Conservation (phyloP, 805 yeast genomes). For the Starmerella sp. region DNA sequence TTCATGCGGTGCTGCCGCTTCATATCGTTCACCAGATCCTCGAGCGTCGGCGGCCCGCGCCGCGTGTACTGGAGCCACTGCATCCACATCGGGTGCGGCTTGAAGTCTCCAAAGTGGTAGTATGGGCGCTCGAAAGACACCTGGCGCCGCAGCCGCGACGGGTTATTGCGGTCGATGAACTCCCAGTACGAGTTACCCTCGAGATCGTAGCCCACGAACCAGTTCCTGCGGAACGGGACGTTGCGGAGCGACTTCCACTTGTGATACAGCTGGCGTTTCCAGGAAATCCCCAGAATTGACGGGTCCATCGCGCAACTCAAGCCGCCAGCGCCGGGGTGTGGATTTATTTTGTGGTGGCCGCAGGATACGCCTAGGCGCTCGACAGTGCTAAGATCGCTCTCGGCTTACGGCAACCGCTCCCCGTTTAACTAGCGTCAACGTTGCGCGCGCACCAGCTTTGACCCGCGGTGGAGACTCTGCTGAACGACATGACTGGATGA, state of each 20-base stretch:
- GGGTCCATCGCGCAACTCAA: conserved; percentile 1
- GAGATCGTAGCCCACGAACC: conserved; percentile 64
- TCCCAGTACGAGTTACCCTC: conserved; percentile 85
- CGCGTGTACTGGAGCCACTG: conserved; percentile 70
- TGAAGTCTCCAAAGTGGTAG: conserved; percentile 20
- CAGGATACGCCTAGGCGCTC: not conserved
- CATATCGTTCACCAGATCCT: conserved; percentile 51
- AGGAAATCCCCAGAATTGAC: conserved; percentile 11
- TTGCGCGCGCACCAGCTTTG: not conserved
- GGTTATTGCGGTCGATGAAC: conserved; percentile 42
- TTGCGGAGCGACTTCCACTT: conserved; percentile 50
- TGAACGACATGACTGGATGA: conserved; percentile 8
- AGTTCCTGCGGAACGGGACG: conserved; percentile 58
- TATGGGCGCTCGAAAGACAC: conserved; percentile 39
- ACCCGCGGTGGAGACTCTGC: not conserved
- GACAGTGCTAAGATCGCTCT: not conserved
- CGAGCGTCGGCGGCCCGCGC: conserved; percentile 45
- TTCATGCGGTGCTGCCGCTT: conserved; percentile 44
- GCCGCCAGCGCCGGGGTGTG: not conserved
- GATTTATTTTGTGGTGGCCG: not conserved
- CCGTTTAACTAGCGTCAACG: too few relatives aligned
- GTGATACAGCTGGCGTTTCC: conserved; percentile 26
- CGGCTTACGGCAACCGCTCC: too few relatives aligned
- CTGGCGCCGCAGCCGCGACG: conserved; percentile 44
- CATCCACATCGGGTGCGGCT: conserved; percentile 50